Conservation (phyloP, 2,329 filamentous ascomycete species). For the Clonostachys rosea region DNA sequence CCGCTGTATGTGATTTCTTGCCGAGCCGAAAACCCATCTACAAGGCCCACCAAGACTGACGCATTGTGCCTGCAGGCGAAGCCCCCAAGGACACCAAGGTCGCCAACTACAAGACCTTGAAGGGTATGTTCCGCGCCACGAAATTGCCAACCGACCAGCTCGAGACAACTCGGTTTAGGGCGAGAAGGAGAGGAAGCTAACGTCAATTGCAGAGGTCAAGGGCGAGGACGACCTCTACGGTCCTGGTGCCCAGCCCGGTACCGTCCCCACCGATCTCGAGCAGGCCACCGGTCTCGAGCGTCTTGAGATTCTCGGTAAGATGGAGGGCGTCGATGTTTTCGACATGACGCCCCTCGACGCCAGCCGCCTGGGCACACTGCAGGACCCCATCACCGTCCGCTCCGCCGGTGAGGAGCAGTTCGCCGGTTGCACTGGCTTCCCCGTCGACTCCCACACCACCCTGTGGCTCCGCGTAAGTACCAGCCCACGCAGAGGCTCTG, state of each 20-base stretch:
- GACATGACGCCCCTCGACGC: conserved; percentile 96
- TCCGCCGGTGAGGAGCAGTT: conserved; percentile 96
- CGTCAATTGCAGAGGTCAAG: conserved; percentile 66
- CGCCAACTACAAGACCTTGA: conserved; percentile 37
- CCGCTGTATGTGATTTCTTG: conserved; percentile 45
- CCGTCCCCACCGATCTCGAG: conserved; percentile 89
- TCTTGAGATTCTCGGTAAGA: conserved; percentile 98
- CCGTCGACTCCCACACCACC: conserved; percentile 86
- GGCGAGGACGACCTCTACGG: conserved; percentile 75
- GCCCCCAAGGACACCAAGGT: conserved; percentile 33
- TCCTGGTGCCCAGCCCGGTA: conserved; percentile 76
- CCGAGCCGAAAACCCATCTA: neutral
- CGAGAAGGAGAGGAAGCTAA: conserved; percentile 7
- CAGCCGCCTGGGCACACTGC: conserved; percentile 83
- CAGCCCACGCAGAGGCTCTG: neutral
- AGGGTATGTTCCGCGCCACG: conserved; percentile 31
- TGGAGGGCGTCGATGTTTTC: conserved; percentile 97
- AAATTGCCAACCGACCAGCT: neutral
- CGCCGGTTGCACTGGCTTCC: conserved; percentile 90
- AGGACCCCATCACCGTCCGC: conserved; percentile 86
- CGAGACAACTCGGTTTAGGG: neutral
- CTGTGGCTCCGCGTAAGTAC: conserved; percentile 80
- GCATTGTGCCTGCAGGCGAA: conserved; percentile 17
- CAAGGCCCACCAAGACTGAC: neutral
- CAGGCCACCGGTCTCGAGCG: conserved; percentile 97